Percentiles rank a stretch among this genome's conserved stretches.
Evolutionary conservation across 495 filamentous ascomycete species (phyloP).

Genomic region (Xylaria grammica): DNA sequence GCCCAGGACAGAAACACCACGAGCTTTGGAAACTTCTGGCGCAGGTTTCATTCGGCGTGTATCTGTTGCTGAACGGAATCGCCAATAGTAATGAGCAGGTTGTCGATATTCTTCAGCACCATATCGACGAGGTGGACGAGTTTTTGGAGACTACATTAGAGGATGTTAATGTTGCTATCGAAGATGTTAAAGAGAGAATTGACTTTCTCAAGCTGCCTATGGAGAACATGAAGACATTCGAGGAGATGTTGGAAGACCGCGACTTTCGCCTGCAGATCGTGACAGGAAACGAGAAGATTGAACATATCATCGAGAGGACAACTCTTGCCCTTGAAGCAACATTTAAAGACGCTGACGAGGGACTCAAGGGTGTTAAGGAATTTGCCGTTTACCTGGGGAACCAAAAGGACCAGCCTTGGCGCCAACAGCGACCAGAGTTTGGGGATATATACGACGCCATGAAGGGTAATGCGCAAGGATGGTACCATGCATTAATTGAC

Average conservation of each 20-base stretch:
- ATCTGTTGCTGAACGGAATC: slow-evolving; percentile 81
- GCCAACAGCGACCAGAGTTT: slow-evolving; percentile 54
- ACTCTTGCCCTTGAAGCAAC: slow-evolving; percentile 73
- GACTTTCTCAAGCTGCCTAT: slow-evolving; percentile 82
- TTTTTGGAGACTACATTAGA: slow-evolving; percentile 85
- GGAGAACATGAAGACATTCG: slow-evolving; percentile 81
- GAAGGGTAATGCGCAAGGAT: slow-evolving; percentile 86
- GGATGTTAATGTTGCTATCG: slow-evolving; percentile 81
- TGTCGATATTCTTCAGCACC: slow-evolving; percentile 84
- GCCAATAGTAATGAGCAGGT: slow-evolving; percentile 89
- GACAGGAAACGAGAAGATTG: slow-evolving; percentile 87
- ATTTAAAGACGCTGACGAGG: slow-evolving; percentile 77
- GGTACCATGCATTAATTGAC: slow-evolving; percentile 74
- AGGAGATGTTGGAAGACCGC: slow-evolving; percentile 84
- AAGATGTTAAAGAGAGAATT: slow-evolving; percentile 75
- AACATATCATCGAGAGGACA: slow-evolving; percentile 83
- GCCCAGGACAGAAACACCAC: slow-evolving; percentile 70
- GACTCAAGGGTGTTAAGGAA: slow-evolving; percentile 74
- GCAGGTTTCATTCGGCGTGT: slow-evolving; percentile 92
- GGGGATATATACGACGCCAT: slow-evolving; percentile 76
- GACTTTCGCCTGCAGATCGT: slow-evolving; percentile 81
- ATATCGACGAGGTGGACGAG: slow-evolving; percentile 92
- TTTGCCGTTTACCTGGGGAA: slow-evolving; percentile 75
- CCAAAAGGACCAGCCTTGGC: slow-evolving; percentile 64
- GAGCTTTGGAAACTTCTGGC: slow-evolving; percentile 88